Evolutionary conservation across 2,329 filamentous ascomycete genomes (phyloP).

Genomic region (Calonectria ilicicola): DNA sequence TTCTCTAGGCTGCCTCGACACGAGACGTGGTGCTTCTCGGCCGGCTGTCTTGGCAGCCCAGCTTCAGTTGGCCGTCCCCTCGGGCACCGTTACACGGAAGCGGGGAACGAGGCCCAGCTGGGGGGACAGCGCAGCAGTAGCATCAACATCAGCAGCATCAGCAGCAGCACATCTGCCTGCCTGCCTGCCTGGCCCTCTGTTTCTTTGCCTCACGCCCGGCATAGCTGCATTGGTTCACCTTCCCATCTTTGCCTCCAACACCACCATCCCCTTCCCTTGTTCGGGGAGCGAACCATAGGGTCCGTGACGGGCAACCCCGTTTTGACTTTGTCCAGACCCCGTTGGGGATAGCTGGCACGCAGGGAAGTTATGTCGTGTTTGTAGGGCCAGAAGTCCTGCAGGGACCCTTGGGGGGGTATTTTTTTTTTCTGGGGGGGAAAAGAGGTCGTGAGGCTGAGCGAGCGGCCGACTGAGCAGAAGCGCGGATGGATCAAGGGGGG

Average conservation of each 20-base stretch:
- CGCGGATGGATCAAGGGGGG: slow-evolving; percentile 29
- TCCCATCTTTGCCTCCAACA: neutral
- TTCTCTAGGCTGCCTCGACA: slow-evolving; percentile 7
- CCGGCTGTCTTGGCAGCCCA: slow-evolving; percentile 13
- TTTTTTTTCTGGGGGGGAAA: neutral
- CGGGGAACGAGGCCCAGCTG: neutral
- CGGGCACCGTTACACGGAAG: slow-evolving; percentile 5
- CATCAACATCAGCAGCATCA: too few relatives aligned
- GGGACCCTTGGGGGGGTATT: slow-evolving; percentile 4
- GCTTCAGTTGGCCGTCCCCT: neutral
- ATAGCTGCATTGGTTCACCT: neutral
- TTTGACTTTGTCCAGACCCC: slow-evolving; percentile 8
- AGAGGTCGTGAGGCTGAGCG: slow-evolving; percentile 25
- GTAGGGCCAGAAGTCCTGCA: slow-evolving; percentile 13
- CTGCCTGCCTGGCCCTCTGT: neutral
- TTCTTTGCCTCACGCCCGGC: neutral
- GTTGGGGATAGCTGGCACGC: slow-evolving; percentile 8
- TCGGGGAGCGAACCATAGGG: neutral
- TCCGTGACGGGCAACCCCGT: neutral
- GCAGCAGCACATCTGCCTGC: too few relatives aligned
- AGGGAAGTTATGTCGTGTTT: slow-evolving; percentile 16
- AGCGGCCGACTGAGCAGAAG: slow-evolving; percentile 36
- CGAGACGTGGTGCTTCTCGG: slow-evolving; percentile 13
- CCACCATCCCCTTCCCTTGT: neutral
- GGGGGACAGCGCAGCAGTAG: neutral